A percentile compares a stretch with the other conserved stretches of the same genome.
Evolutionary conservation across 768 basidiomycete species (phyloP).

Genomic region (Boletellus emodensis): DNA sequence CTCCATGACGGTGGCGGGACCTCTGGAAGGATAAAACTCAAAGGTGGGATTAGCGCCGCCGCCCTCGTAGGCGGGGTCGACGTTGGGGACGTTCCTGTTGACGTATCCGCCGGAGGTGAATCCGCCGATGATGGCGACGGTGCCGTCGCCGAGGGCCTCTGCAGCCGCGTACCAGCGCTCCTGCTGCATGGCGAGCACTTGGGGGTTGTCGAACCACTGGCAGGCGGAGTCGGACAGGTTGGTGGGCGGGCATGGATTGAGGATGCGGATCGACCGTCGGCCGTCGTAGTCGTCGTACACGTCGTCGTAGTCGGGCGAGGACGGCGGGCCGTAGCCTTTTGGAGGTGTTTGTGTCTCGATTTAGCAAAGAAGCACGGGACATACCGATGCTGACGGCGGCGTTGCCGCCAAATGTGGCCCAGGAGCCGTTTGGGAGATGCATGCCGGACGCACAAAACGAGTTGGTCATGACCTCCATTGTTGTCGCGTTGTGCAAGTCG

Average conservation of each 20-base stretch:
- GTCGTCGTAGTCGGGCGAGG: slow-evolving; percentile 42
- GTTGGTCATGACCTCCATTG: slow-evolving; percentile 51
- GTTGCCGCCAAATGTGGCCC: slow-evolving; percentile 71
- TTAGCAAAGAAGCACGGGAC: background rate
- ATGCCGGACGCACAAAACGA: slow-evolving; percentile 77
- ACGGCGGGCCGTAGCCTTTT: slow-evolving; percentile 33
- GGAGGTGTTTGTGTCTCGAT: slow-evolving; percentile 30
- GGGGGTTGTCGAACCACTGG: slow-evolving; percentile 68
- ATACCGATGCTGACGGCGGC: slow-evolving; percentile 53
- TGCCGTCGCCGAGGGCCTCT: slow-evolving; percentile 71
- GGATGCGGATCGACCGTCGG: slow-evolving; percentile 69
- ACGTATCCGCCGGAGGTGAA: slow-evolving; percentile 72
- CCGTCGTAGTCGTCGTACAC: slow-evolving; percentile 79
- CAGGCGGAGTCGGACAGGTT: slow-evolving; percentile 47
- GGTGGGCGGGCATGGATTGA: slow-evolving; percentile 61
- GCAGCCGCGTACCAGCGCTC: slow-evolving; percentile 73
- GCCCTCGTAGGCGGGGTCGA: slow-evolving; percentile 56
- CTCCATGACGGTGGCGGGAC: slow-evolving; percentile 46
- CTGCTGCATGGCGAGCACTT: slow-evolving; percentile 57
- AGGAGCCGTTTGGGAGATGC: slow-evolving; percentile 78
- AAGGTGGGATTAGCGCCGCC: slow-evolving; percentile 71
- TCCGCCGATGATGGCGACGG: slow-evolving; percentile 74
- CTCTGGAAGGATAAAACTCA: slow-evolving; percentile 73
- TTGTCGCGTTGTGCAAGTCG: slow-evolving; percentile 14
- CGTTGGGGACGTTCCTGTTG: slow-evolving; percentile 66